Evolutionary conservation across 176 grass and related monocot species (phyloP), one percentile per base, ranked within the genome.

Genomic region (Leersia perrieri): DNA sequence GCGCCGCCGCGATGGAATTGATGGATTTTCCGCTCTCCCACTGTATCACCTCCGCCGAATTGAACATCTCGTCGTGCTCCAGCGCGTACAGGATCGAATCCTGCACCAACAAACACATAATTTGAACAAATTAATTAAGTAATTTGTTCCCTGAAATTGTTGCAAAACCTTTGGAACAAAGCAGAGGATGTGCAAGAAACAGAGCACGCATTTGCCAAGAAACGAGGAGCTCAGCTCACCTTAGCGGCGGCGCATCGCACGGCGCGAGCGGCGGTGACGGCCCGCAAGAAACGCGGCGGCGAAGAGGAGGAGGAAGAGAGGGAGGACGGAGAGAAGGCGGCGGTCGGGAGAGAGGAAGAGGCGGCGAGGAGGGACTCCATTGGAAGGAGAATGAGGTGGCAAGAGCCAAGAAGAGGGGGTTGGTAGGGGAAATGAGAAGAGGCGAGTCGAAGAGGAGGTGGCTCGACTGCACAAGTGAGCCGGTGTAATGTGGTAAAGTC

Each of bases 1-100:
- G 95, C 25, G 83, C 86, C 15, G 84, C 83, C 22, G 88, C 80
- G 60, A 98, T 98, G 31, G 81, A 38, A 60, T 98, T 89, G 6
- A 87, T 35, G n/a, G 88, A 86, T 77, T 65, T 93, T 39, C 95
- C 95, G 83, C 85, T 94, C 80, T 98, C 95, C 95, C 90, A 92
- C 71, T 94, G 69, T 47, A 60, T 72, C 60, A 94, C 90, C 89
- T 94, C 92, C 34, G 72, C 51, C 28, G 83, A 62, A 41, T 84
- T 80, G 42, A 83, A 70, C 55, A 92, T 53, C 33, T 83, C 88
- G 33, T 75, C 64, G 74, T 67, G 33, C 33, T 76, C 29, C 71
- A 44, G 63, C 81, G 33, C 40, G 42, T 72, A 72, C 6, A 80
- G 33, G 27, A 61, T 11, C 34, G 75, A 74, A 4, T 76, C 71